Evolutionary conservation across 2,329 filamentous ascomycete species (phyloP).

Genomic region (Dryadomyces quercus-mongolicae): DNA sequence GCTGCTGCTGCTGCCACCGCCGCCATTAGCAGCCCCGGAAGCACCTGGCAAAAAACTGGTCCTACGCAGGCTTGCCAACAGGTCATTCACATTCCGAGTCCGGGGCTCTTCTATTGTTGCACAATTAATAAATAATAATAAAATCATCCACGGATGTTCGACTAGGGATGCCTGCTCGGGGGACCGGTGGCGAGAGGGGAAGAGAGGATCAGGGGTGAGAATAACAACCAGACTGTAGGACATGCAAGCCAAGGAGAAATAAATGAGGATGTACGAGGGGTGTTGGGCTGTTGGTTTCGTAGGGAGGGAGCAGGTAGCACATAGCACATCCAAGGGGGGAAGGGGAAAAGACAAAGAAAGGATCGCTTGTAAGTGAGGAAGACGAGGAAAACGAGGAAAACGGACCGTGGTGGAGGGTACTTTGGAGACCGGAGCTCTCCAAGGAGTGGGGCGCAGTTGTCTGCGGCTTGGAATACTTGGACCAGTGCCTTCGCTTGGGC

Average conservation of each 20-base stretch:
- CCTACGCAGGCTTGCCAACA: constrained; percentile 45
- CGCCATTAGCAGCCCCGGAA: background rate
- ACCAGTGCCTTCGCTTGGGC: constrained; percentile 51
- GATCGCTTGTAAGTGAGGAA: background rate
- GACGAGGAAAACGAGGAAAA: background rate
- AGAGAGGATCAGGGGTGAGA: background rate
- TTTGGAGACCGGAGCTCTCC: constrained; percentile 20
- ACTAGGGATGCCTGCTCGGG: no score
- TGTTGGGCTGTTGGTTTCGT: background rate
- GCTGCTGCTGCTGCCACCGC: background rate
- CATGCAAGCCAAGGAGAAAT: background rate
- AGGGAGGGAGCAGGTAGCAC: no score
- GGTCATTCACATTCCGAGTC: constrained; percentile 41
- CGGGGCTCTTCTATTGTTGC: constrained; percentile 9
- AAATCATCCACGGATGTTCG: background rate
- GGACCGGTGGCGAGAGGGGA: background rate
- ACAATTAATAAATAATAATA: constrained; percentile 2
- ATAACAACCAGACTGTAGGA: background rate
- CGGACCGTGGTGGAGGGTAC: constrained; percentile 11
- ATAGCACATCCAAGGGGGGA: no score
- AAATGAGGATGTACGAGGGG: background rate
- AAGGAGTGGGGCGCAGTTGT: constrained; percentile 40
- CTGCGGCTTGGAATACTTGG: constrained; percentile 45
- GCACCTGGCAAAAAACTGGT: constrained; percentile 20
- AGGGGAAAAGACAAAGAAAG: no score